Base-by-base conservation (phyloP, 2,329 filamentous ascomycete species). In the Colletotrichum acutatum region DNA sequence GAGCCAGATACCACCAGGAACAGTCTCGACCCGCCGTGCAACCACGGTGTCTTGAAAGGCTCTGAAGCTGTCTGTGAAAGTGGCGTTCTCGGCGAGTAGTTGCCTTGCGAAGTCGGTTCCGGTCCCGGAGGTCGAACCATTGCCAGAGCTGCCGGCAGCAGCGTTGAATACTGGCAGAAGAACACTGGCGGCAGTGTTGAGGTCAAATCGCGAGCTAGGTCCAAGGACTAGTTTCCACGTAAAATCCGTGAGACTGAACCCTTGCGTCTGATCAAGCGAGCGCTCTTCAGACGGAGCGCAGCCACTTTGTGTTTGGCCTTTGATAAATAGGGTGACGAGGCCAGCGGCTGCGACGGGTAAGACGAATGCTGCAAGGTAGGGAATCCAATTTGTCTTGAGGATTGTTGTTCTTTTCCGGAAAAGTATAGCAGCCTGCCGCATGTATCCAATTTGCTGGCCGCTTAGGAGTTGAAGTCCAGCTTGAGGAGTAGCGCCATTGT, bases 331-430 rank as follows among this genome's bases (percentile, higher is more conserved):
- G 4, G 92, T 94, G 0, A 95, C 94, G 19, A 98, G 84, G 0
- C 92, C 94, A 22, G 94, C 93, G 1, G 94, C 93, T 68, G 95
- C 86, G 66, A 98, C 89, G 0, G 95, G 95, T 14, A 98, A 90
- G 0, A 95, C 76, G 49, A 97, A 87, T 0, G 94, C 95, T 2
- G 91, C 90, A 8, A 92, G 79, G 70, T 95, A 95, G 0, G 95
- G 93, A 58, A 96, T 86, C 82, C 91, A 93, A 79, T 96, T 97
- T 46, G 92, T 88, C 77, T 92, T 92, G 64, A 97, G 86, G 46
- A 98, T 92, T 0, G 91, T 95, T 71, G 90, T 84, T 34, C 95
- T 89, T 81, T 98, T 98, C 66, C 86, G 84, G 80, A 97, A 94
- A 7, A 98, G 84, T 1, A 97, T 92, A 78, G 87, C 84, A 0